A percentile compares a stretch with the other conserved stretches of the same genome.
phyloP scores from a whole-genome alignment of 495 filamentous ascomycete species.

The Hypoxylon rickii region DNA sequence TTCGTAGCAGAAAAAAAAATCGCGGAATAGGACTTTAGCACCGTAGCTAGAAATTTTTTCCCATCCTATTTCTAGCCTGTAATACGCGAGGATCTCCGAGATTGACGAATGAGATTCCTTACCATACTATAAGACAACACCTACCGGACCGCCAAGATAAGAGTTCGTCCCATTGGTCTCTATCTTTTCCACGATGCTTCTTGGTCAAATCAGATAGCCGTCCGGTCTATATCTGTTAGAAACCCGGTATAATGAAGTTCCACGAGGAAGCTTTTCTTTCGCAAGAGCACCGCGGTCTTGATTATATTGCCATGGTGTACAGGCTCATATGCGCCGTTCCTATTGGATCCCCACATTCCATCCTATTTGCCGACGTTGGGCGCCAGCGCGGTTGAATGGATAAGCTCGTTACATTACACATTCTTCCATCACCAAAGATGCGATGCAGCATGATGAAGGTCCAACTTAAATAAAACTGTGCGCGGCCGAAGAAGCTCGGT shows the following conservation, averaged over 20 bases:
- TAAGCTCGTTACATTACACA: conserved; percentile 12
- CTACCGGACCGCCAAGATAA: conserved; percentile 21
- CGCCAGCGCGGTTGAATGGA: conserved; percentile 8
- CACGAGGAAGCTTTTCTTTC: no score
- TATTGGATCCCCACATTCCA: conserved; percentile 8
- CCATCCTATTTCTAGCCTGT: conserved; percentile 3
- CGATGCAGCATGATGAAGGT: background rate
- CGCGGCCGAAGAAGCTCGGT: no score
- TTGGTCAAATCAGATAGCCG: background rate
- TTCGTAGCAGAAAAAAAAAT: conserved; percentile 10
- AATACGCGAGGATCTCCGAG: conserved; percentile 5
- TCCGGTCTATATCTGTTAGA: background rate
- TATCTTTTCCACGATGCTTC: conserved; percentile 1
- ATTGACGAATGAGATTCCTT: conserved; percentile 20
- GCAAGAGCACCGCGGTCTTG: no score
- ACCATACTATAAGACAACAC: background rate
- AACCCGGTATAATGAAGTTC: background rate
- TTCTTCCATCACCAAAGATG: conserved; percentile 4
- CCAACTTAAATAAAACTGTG: no score
- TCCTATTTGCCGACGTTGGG: conserved; percentile 1
- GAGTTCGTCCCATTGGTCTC: conserved; percentile 13
- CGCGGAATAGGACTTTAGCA: conserved; percentile 16
- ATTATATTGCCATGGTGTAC: no score
- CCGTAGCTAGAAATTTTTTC: no score
- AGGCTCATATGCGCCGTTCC: conserved; percentile 3